Conservation (phyloP, 306 rosid species). For the Inga leiocalycina region DNA sequence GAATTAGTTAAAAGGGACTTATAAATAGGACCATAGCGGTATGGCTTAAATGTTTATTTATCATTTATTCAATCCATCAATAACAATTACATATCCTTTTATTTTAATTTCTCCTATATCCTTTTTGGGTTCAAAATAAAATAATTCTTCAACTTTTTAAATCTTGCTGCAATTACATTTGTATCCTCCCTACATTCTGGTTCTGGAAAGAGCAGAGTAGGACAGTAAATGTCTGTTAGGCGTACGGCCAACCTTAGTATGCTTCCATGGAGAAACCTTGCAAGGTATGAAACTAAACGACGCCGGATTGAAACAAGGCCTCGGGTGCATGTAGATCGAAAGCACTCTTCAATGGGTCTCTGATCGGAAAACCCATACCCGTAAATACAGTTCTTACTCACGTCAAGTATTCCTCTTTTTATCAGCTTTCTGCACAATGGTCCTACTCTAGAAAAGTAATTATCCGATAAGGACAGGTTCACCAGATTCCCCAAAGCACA, state of each 20-base stretch:
- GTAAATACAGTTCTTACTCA: slow-evolving; percentile 67
- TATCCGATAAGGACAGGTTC: slow-evolving; percentile 61
- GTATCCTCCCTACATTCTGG: slow-evolving; percentile 25
- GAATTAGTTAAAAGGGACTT: no score
- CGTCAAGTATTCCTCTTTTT: slow-evolving; percentile 61
- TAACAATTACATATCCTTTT: not conserved
- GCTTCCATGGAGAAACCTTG: slow-evolving; percentile 28
- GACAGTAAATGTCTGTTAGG: slow-evolving; percentile 50
- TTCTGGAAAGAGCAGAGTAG: slow-evolving; percentile 53
- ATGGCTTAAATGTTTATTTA: not conserved
- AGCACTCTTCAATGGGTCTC: slow-evolving; percentile 59
- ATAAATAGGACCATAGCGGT: no score
- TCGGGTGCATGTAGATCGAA: slow-evolving; percentile 40
- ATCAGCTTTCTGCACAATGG: slow-evolving; percentile 67
- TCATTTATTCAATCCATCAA: not conserved
- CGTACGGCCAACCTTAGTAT: not conserved
- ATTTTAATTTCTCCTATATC: not conserved
- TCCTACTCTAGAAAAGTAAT: slow-evolving; percentile 63
- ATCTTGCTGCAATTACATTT: not conserved
- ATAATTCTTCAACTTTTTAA: not conserved
- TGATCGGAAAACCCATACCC: slow-evolving; percentile 59
- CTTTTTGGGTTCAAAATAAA: not conserved
- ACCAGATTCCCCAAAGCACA: slow-evolving; percentile 56
- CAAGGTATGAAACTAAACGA: slow-evolving; percentile 61
- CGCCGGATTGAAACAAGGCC: slow-evolving; percentile 31